phyloP scores from a whole-genome alignment of 106 monocot genomes.

The Dendrobium catenatum region DNA sequence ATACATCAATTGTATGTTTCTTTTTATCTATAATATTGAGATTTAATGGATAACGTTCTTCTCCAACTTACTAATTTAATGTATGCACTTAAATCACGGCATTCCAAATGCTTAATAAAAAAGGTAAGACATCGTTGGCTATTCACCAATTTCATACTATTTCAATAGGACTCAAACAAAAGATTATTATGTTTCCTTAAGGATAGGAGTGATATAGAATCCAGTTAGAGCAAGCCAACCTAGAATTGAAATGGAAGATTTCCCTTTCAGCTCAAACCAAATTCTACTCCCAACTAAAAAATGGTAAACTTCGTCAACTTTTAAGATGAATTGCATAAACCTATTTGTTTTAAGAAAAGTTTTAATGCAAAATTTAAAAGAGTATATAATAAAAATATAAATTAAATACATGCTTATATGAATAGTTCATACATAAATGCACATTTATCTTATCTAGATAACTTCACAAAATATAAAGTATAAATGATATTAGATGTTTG shows the following conservation, averaged over 20 bases:
- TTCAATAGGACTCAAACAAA: neutral
- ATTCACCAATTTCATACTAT: neutral
- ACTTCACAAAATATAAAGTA: no score
- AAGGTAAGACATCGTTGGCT: neutral
- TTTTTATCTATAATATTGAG: neutral
- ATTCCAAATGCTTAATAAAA: neutral
- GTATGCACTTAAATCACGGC: neutral
- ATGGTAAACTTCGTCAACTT: no score
- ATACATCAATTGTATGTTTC: neutral
- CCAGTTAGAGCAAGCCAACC: neutral
- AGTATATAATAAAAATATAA: no score
- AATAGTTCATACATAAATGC: no score
- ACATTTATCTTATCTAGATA: no score
- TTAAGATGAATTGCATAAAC: no score
- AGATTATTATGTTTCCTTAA: neutral
- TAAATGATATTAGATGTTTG: no score
- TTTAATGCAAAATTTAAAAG: no score
- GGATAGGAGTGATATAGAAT: neutral
- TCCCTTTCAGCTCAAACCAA: neutral
- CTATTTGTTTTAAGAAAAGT: no score
- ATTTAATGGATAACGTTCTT: neutral
- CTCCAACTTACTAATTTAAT: neutral
- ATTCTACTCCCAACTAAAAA: neutral
- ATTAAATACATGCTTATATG: no score
- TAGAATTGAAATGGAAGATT: neutral